Conservation (phyloP, 1,284 basidiomycete species). For the Neotropicomus parvogracilis region DNA sequence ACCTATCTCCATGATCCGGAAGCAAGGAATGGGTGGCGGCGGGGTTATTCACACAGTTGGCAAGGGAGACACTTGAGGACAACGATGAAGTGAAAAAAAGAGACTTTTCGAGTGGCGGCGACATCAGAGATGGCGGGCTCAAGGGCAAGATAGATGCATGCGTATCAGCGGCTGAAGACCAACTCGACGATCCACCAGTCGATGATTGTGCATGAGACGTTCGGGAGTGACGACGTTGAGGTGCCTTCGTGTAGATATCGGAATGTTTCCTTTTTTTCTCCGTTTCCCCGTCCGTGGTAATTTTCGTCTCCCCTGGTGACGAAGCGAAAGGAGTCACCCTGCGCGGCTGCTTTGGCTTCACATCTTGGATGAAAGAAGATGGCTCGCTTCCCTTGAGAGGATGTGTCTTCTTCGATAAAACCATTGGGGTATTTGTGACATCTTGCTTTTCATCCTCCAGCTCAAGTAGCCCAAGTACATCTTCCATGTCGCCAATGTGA, state of each 20-base stretch:
- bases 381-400: neutral
- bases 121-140: constrained; percentile 31
- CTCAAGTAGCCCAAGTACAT: neutral
- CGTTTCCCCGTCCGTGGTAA: neutral
- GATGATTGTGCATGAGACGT: constrained; percentile 1
- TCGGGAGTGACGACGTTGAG: constrained; percentile 14
- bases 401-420: neutral
- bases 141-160: constrained; percentile 27
- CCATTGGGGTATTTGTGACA: neutral
- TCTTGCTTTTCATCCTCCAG: neutral
- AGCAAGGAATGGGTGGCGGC: neutral
- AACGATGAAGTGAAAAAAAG: constrained; percentile 30
- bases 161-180: constrained; percentile 16
- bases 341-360: neutral
- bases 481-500: neutral
- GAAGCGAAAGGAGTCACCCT: constrained; percentile 14
- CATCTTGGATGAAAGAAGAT: neutral
- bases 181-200: neutral
- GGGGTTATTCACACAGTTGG: constrained; percentile 1
- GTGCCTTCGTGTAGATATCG: constrained; percentile 21
- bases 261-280: neutral
- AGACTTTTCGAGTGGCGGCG: constrained; percentile 27
- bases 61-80: constrained; percentile 21
- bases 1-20: neutral
- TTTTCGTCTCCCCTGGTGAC: neutral